Base-by-base conservation (phyloP, 2,329 filamentous ascomycete species). In the Fusarium tanahbumbuense region DNA sequence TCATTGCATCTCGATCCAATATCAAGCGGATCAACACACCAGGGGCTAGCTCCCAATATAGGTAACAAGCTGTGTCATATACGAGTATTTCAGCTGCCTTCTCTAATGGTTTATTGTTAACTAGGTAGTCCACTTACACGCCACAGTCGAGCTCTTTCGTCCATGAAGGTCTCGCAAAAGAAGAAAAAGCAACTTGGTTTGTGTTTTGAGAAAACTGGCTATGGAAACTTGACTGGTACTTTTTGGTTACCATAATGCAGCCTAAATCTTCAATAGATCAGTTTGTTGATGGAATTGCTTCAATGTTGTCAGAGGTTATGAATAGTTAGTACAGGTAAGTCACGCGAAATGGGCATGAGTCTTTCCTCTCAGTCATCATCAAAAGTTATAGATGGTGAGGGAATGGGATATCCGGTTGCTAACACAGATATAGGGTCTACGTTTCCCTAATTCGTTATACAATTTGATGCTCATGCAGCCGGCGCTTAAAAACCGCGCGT, bases 401-500 rank as follows among this genome's bases (percentile, higher is more conserved):
- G 22, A 52, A 40, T 18, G 18, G 16, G 13, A 10, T n/a, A 40
- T 27, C 15, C 18, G 18, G 18, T 23, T 16, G 11, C 23, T 20
- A 20, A 50, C 9, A 28, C 4, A 15, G 6, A 16, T 37, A 37
- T n/a, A 37, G 40, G 18, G 27, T 10, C 18, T 16, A 20, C 6
- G 22, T 15, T 25, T 5, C n/a, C 22, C 20, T 12, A n/a, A 22
- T 20, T 42, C 11, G 22, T 27, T 22, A 49, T 46, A 15, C 12
- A 22, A 25, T 46, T 22, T 5, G 13, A 8, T 13, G 23, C 23
- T 28, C 23, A 13, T 18, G 27, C 45, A 41, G 16, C 13, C 12
- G 8, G 46, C 60, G 52, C 44, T 42, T 64, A 64, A 40, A 18
- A 54, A 23, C 49, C 49, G 34, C 60, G 61, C 60, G 60, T 15